phyloP scores from a whole-genome alignment of 1,284 basidiomycete genomes.

The Leccinum ponderosum region DNA sequence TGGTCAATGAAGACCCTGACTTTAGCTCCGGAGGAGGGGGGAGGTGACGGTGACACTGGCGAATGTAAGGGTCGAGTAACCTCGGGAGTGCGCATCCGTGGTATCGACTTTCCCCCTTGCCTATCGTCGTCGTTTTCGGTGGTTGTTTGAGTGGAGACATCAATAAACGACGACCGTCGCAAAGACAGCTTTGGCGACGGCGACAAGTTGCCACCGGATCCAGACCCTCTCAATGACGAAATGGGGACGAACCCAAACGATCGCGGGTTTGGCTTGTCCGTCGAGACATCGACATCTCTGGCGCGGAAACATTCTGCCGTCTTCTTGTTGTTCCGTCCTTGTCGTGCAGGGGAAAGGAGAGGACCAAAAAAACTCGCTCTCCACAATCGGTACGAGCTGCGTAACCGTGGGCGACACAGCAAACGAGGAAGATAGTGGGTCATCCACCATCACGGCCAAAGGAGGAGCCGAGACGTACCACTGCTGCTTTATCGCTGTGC shows the following conservation, averaged over 20 bases:
- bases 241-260: slow-evolving; percentile 74
- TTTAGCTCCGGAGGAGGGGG: background rate
- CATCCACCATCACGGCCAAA: slow-evolving; percentile 14
- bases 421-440: slow-evolving; percentile 11
- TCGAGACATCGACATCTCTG: background rate
- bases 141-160: slow-evolving; percentile 10
- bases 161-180: slow-evolving; percentile 28
- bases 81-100: slow-evolving; percentile 9
- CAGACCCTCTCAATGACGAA: slow-evolving; percentile 43
- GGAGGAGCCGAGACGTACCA: slow-evolving; percentile 45
- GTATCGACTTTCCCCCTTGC: background rate
- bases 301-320: slow-evolving; percentile 2
- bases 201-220: slow-evolving; percentile 1
- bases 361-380: slow-evolving; percentile 18
- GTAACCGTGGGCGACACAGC: slow-evolving; percentile 22
- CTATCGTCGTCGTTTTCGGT: background rate
- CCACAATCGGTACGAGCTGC: slow-evolving; percentile 23
- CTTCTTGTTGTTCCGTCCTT: background rate
- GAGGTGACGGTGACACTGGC: background rate
- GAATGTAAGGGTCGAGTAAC: background rate
- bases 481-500: slow-evolving; percentile 21
- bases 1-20: background rate
- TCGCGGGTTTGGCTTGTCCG: slow-evolving; percentile 55
- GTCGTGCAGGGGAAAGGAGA: slow-evolving; percentile 3
- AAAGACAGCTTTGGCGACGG: slow-evolving; percentile 14